phyloP scores from a whole-genome alignment of 768 basidiomycete species.

The Tricholomella constricta region DNA sequence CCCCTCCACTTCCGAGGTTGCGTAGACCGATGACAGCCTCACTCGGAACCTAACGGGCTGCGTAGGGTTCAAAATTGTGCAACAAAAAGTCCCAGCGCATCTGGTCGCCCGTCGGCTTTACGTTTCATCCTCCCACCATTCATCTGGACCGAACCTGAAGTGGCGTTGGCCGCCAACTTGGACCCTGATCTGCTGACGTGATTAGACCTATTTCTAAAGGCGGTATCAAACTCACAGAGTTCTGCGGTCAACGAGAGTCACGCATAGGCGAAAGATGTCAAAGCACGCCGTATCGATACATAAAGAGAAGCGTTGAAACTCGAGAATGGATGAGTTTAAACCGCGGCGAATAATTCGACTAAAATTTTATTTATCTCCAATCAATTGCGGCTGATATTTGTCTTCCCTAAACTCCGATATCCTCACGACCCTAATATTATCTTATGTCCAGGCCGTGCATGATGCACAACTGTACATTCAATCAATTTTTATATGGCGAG shows the following conservation, averaged over 20 bases:
- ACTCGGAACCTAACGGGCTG: not conserved
- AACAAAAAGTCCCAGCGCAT: not conserved
- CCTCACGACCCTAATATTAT: not conserved
- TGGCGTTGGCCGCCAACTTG: constrained; percentile 8
- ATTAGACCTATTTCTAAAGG: not conserved
- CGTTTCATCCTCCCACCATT: constrained; percentile 17
- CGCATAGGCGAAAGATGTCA: not conserved
- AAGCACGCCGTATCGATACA: not conserved
- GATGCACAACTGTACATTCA: no score
- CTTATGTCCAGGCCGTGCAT: no score
- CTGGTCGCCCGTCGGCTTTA: constrained; percentile 17
- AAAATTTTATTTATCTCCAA: not conserved
- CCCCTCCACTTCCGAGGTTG: constrained; percentile 6
- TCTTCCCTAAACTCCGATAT: constrained; percentile 7
- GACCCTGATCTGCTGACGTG: constrained; percentile 19
- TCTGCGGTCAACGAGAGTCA: not conserved
- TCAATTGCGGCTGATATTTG: constrained; percentile 3
- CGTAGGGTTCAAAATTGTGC: not conserved
- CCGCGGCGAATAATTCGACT: not conserved
- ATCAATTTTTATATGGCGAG: no score
- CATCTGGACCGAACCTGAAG: constrained; percentile 21
- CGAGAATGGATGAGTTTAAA: not conserved
- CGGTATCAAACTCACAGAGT: not conserved
- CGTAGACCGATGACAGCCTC: not conserved
- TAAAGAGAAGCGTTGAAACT: not conserved